A percentile compares a stretch with the other conserved stretches of the same genome.
Conservation (phyloP, 805 yeast genomes). For the Kluyveromyces lactis region DNA sequence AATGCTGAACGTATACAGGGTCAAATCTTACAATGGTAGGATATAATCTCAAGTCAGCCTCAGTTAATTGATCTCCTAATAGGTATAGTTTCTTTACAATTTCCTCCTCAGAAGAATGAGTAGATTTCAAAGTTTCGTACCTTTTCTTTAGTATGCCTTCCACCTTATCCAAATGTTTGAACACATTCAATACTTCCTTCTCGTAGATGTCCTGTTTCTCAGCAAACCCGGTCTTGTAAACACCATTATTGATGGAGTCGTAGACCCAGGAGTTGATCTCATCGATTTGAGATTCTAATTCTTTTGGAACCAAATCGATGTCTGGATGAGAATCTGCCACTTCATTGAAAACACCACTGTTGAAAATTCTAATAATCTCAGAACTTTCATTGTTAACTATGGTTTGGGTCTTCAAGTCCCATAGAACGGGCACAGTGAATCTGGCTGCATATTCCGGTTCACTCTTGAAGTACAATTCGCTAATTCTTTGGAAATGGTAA, state of each 20-base stretch:
- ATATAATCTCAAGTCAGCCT: constrained; percentile 82
- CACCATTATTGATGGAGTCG: constrained; percentile 83
- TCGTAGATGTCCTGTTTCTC: constrained; percentile 77
- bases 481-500: constrained; percentile 50
- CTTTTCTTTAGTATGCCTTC: constrained; percentile 49
- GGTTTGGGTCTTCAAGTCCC: constrained; percentile 77
- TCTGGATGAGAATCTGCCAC: constrained; percentile 33
- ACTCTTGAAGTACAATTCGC: constrained; percentile 68
- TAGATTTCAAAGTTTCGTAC: constrained; percentile 25
- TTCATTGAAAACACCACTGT: constrained; percentile 61
- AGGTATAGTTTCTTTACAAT: constrained; percentile 34
- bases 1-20: constrained; percentile 89
- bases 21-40: constrained; percentile 88
- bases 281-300: constrained; percentile 52
- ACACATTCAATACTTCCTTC: constrained; percentile 52
- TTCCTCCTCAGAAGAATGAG: constrained; percentile 8
- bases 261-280: constrained; percentile 76
- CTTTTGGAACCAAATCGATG: constrained; percentile 53
- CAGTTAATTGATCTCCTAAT: constrained; percentile 64
- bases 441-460: constrained; percentile 72
- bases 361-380: constrained; percentile 79
- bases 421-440: constrained; percentile 86
- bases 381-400: constrained; percentile 89
- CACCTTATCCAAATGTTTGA: constrained; percentile 58
- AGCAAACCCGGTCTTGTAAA: constrained; percentile 88